Evolutionary conservation across 306 rosid species (phyloP).

Genomic region (Prunus armeniaca): DNA sequence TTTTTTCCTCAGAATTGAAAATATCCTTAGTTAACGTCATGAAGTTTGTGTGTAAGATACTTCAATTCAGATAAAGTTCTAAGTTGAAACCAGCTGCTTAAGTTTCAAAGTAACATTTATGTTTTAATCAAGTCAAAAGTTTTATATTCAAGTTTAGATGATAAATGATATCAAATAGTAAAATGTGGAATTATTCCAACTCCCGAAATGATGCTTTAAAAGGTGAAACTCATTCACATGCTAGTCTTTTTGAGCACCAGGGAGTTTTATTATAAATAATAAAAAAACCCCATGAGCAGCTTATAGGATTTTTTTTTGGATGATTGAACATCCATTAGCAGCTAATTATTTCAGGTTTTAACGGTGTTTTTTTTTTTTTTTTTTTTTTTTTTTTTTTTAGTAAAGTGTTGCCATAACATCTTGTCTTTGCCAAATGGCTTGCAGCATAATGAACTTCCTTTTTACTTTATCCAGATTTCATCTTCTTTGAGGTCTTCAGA

Average conservation of each 20-base stretch:
- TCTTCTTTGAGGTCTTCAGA: constrained; percentile 34
- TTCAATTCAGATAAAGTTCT: too few species aligned
- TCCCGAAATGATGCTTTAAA: not conserved
- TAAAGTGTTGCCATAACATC: not conserved
- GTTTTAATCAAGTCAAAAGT: not conserved
- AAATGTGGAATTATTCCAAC: not conserved
- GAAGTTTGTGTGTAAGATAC: not conserved
- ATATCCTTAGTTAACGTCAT: not conserved
- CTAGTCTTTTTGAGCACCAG: not conserved
- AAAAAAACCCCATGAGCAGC: not conserved
- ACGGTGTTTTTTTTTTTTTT: not conserved
- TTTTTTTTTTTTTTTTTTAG: not conserved
- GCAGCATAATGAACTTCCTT: not conserved
- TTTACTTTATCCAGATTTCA: constrained; percentile 25
- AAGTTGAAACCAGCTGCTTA: not conserved
- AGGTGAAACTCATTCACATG: not conserved
- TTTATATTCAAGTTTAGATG: not conserved
- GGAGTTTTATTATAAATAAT: not conserved
- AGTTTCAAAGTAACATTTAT: not conserved
- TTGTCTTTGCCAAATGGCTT: not conserved
- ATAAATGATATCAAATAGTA: not conserved
- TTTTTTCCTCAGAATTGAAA: too few species aligned
- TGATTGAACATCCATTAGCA: not conserved
- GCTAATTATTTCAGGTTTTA: not conserved
- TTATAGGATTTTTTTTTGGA: not conserved